Evolutionary conservation across 768 basidiomycete genomes (phyloP), one percentile per base, ranked within the genome.

Genomic region (Suillus tomentosus): DNA sequence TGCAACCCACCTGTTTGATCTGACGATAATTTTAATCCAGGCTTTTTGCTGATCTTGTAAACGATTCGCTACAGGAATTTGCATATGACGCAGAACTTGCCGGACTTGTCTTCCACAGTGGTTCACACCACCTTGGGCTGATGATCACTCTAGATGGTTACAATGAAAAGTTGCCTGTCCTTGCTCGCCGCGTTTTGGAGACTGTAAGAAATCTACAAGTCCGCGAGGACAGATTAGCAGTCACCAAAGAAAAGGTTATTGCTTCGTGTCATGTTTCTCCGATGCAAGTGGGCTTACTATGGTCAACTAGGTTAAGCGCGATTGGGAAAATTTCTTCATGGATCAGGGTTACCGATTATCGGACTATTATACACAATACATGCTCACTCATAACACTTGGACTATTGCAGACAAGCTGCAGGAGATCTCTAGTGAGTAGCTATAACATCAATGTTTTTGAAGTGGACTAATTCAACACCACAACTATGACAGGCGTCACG

Each of bases 81-180:
- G 81, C 93, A 0, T 99, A 99, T 72, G 90, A 95, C 71, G 97
- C 97, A 13, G 90, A 92, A 48, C 84, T 99, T 31, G 97, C 96
- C 15, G 95, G 95, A 34, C 82, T 99, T 42, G 79, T 80, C 5
- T 99, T 95, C 75, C 82, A 78, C 66, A 82, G 96, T 65, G 77
- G 82, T 31, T 79, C 83, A 13, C 83, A 87, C 66, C 79, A 81
- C 2, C 87, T 87, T 14, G 92, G 92, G 2, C 73, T 97, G 56
- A 84, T 80, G 48, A 75, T 97, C 53, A 79, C 82, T 3, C 79
- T 94, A 61, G 84, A 81, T 54, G 97, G 97, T 7, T 99, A 97
- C 78, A 96, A 95, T 71, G 95, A 99, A 77, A 98, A 96, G 76
- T 80, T 94, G 67, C 79, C 85, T 8, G 86, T 91, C 2, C 83